These are phyloP conservation scores for Fusarium sp. DNA, from an alignment of 2,329 filamentous ascomycete species.

Conservation along the genomic window DNA sequence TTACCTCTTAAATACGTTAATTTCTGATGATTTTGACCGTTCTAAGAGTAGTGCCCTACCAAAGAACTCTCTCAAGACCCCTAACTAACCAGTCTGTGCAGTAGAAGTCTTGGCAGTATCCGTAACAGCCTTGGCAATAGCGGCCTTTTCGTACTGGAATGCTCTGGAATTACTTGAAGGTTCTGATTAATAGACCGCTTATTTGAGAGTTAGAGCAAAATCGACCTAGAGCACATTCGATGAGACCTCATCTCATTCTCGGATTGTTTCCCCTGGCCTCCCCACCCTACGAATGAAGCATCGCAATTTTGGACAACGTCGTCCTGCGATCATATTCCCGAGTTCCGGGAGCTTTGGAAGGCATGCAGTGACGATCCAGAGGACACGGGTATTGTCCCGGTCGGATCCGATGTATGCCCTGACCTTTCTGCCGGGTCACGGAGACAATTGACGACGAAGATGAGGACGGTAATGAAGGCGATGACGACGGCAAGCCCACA, in stretches of 20 bases:
- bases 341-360: background rate
- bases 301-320: background rate
- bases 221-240: background rate
- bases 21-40: background rate
- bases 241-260: background rate
- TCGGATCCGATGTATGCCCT: too few species aligned
- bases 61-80: background rate
- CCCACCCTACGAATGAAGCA: background rate
- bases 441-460: too few species aligned
- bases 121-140: background rate
- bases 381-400: background rate
- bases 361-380: background rate
- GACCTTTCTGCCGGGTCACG: too few species aligned
- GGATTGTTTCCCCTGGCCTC: background rate
- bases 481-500: too few species aligned
- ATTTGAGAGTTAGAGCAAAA: background rate
- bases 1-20: background rate
- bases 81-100: background rate
- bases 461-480: too few species aligned
- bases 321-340: background rate
- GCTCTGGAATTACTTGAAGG: background rate
- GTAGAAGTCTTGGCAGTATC: background rate
- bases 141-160: background rate
- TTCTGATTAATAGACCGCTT: background rate
- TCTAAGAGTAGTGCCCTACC: background rate